Conservation (phyloP, 2,329 filamentous ascomycete genomes). For the Stagonosporopsis vannaccii region DNA sequence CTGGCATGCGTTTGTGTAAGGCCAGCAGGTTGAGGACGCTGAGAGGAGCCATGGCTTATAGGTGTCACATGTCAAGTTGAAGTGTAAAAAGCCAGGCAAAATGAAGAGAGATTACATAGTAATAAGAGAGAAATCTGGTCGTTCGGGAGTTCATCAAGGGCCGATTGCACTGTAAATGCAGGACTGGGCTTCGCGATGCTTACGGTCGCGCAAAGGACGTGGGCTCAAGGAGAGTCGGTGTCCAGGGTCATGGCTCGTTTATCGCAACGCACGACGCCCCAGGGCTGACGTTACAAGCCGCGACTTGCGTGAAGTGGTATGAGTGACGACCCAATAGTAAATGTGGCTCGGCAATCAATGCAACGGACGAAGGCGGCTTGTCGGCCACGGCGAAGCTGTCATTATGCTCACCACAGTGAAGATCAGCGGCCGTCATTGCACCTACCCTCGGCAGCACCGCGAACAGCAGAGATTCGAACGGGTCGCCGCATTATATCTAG, state of each 20-base stretch:
- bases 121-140: not conserved
- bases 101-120: not conserved
- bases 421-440: conserved; percentile 11
- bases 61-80: conserved; percentile 8
- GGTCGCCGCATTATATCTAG: conserved; percentile 4
- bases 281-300: conserved; percentile 10
- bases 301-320: not conserved
- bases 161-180: conserved; percentile 2
- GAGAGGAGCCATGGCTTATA: conserved; percentile 35
- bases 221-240: conserved; percentile 3
- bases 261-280: not conserved
- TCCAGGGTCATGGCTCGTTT: conserved; percentile 8
- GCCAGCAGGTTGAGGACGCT: conserved; percentile 12
- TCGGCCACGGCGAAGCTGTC: conserved; percentile 26
- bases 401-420: conserved; percentile 26
- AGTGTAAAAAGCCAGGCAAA: not conserved
- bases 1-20: conserved; percentile 29
- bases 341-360: conserved; percentile 3
- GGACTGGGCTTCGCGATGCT: conserved; percentile 7
- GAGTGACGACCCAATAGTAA: conserved; percentile 8
- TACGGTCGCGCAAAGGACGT: conserved; percentile 12
- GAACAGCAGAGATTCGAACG: conserved; percentile 4
- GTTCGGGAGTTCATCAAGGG: not conserved
- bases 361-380: conserved; percentile 20
- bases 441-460: conserved; percentile 5